Conservation (phyloP, 2,329 filamentous ascomycete genomes). For the Dryadomyces quercivorus region DNA sequence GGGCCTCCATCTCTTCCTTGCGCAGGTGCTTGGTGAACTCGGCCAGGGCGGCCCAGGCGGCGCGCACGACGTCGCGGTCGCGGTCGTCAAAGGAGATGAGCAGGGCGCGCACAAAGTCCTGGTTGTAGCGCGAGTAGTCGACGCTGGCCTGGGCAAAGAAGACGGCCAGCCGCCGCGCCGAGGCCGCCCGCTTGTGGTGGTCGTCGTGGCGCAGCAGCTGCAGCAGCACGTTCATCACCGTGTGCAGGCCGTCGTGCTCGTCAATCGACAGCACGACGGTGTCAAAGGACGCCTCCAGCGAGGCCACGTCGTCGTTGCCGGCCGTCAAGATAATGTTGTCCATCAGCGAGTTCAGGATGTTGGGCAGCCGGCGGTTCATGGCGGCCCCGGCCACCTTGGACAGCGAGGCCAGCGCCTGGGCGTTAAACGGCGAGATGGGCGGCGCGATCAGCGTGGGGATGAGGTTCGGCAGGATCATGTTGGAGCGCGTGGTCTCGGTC, state of each 20-base stretch:
- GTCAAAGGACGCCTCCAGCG: slow-evolving; percentile 74
- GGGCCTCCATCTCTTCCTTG: slow-evolving; percentile 96
- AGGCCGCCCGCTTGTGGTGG: slow-evolving; percentile 67
- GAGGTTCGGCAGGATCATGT: slow-evolving; percentile 91
- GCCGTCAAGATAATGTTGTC: slow-evolving; percentile 74
- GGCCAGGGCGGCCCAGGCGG: slow-evolving; percentile 75
- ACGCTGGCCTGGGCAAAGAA: slow-evolving; percentile 75
- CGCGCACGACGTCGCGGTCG: slow-evolving; percentile 74
- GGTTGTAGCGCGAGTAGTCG: slow-evolving; percentile 92
- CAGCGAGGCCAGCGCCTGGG: slow-evolving; percentile 81
- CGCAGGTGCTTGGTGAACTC: slow-evolving; percentile 80
- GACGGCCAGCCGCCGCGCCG: slow-evolving; percentile 66
- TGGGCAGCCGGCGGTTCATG: slow-evolving; percentile 82
- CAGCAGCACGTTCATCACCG: slow-evolving; percentile 86
- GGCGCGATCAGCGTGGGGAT: slow-evolving; percentile 84
- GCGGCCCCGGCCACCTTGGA: slow-evolving; percentile 81
- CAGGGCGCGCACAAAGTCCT: slow-evolving; percentile 82
- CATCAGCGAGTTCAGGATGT: slow-evolving; percentile 87
- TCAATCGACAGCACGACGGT: slow-evolving; percentile 86
- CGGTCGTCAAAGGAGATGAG: slow-evolving; percentile 86
- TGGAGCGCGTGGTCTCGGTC: slow-evolving; percentile 85
- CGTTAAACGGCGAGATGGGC: slow-evolving; percentile 90
- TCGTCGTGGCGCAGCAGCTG: slow-evolving; percentile 85
- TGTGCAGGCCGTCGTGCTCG: slow-evolving; percentile 91
- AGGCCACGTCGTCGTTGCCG: slow-evolving; percentile 41